phyloP scores from a whole-genome alignment of 1,284 basidiomycete species.

The Vanrija sp. region DNA sequence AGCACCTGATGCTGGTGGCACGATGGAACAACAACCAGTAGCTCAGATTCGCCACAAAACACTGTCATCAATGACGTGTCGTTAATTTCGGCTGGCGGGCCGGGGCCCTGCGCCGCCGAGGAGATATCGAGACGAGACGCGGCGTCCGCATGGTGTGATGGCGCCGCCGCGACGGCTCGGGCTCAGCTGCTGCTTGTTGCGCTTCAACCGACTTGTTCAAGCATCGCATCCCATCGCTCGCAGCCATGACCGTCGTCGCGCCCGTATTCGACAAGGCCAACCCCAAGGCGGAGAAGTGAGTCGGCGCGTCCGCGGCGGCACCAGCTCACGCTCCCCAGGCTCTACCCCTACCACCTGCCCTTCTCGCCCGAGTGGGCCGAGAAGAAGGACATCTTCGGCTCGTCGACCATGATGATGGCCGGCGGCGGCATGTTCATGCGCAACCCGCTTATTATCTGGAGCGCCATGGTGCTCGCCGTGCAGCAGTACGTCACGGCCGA shows the following conservation, averaged over 20 bases:
- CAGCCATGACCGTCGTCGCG: conserved; percentile 32
- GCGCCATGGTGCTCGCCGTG: conserved; percentile 31
- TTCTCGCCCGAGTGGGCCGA: conserved; percentile 37
- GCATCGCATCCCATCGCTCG: not conserved
- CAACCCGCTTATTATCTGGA: conserved; percentile 44
- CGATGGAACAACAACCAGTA: too few relatives aligned
- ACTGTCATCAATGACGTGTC: too few relatives aligned
- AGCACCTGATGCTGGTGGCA: too few relatives aligned
- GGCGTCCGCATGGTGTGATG: too few relatives aligned
- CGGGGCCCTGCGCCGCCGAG: too few relatives aligned
- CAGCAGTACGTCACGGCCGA: conserved; percentile 35
- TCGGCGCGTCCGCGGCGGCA: not conserved
- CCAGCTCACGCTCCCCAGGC: conserved; percentile 19
- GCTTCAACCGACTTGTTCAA: not conserved
- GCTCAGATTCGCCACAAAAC: too few relatives aligned
- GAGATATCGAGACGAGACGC: too few relatives aligned
- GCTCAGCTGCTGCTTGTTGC: too few relatives aligned
- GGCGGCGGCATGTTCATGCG: conserved; percentile 48
- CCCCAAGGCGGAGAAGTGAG: conserved; percentile 40
- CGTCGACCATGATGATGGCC: conserved; percentile 39
- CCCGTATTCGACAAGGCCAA: conserved; percentile 45
- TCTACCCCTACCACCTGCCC: conserved; percentile 42
- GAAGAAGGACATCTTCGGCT: conserved; percentile 36
- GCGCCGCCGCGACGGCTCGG: too few relatives aligned
- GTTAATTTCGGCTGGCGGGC: too few relatives aligned